Percentiles rank a stretch among this genome's conserved stretches.
Evolutionary conservation across 1,284 basidiomycete genomes (phyloP).

Genomic region (Ceratobasidium sp.): DNA sequence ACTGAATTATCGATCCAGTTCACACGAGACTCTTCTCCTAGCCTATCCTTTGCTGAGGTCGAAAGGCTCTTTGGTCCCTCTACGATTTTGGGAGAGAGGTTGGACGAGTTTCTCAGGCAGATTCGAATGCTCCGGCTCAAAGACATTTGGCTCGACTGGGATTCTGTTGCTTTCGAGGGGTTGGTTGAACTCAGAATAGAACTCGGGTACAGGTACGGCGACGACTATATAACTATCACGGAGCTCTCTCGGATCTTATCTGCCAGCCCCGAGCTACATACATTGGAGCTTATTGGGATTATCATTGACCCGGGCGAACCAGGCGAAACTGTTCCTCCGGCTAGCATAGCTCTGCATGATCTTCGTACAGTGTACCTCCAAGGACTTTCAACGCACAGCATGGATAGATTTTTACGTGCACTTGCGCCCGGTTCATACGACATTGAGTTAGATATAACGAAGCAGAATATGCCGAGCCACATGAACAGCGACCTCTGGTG

Average conservation of each 20-base stretch:
- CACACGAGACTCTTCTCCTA: background rate
- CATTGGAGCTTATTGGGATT: background rate
- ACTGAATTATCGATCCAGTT: background rate
- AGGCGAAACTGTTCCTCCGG: background rate
- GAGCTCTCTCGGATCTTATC: background rate
- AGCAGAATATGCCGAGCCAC: background rate
- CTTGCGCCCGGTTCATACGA: background rate
- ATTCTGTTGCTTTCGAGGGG: background rate
- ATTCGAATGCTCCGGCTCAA: background rate
- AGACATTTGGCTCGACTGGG: background rate
- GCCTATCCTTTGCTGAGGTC: background rate
- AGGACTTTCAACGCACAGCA: background rate
- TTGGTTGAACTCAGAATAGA: background rate
- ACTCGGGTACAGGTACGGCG: too few species aligned
- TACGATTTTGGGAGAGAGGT: too few species aligned
- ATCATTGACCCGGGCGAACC: background rate
- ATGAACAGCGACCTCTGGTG: background rate
- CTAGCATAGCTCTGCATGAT: background rate
- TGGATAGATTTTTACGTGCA: background rate
- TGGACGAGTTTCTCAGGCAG: background rate
- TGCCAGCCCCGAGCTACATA: background rate
- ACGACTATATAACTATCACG: background rate
- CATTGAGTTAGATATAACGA: background rate
- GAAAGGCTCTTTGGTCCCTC: too few species aligned
- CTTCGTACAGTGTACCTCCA: background rate